Evolutionary conservation across 352 stramenopile species (phyloP).

Genomic region (Globisporangium camurandrum): DNA sequence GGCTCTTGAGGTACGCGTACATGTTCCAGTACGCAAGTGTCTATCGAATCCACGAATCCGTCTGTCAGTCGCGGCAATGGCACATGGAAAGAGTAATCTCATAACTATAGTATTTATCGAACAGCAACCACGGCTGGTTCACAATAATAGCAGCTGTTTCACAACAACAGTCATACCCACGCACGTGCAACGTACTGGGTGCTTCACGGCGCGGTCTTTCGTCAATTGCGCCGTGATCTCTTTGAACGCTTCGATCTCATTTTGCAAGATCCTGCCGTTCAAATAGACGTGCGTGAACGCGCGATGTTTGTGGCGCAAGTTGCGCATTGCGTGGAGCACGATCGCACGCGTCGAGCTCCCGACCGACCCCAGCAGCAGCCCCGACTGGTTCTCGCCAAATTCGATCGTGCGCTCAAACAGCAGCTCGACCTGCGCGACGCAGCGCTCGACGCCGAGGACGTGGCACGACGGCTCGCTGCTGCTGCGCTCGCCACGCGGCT

Average conservation of each 20-base stretch:
- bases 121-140: neutral
- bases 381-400: slow-evolving; percentile 73
- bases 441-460: slow-evolving; percentile 11
- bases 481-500: too few species aligned
- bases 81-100: slow-evolving; percentile 2
- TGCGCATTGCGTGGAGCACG: slow-evolving; percentile 40
- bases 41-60: too few species aligned
- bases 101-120: neutral
- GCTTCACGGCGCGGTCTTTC: slow-evolving; percentile 43
- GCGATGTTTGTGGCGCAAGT: slow-evolving; percentile 27
- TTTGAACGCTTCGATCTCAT: slow-evolving; percentile 82
- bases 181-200: slow-evolving; percentile 24
- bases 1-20: slow-evolving; percentile 71
- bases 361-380: slow-evolving; percentile 53
- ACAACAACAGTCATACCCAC: neutral
- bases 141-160: neutral
- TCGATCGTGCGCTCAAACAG: slow-evolving; percentile 66
- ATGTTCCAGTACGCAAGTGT: slow-evolving; percentile 74
- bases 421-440: slow-evolving; percentile 34
- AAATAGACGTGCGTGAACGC: slow-evolving; percentile 64
- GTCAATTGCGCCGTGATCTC: slow-evolving; percentile 70
- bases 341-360: slow-evolving; percentile 43
- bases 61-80: too few species aligned
- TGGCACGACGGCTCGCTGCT: slow-evolving; percentile 2
- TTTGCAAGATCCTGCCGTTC: slow-evolving; percentile 70